phyloP scores from a whole-genome alignment of 108 stramenopile genomes.

The Stephanodiscus triporus region DNA sequence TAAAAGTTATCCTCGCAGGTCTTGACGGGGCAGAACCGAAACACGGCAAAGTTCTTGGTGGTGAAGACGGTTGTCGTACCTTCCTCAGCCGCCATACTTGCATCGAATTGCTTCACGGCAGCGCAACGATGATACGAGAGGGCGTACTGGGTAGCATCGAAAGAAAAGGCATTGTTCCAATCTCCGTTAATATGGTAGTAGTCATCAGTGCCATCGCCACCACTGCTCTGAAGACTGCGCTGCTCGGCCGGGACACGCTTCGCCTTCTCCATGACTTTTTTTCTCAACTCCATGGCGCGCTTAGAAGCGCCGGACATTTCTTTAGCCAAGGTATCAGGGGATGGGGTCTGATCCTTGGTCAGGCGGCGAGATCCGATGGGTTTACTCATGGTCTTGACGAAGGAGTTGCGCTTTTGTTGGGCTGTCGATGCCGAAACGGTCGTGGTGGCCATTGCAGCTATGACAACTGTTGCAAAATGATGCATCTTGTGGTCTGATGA shows the following conservation, averaged over 20 bases:
- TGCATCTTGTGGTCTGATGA: no score
- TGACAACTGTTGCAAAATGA: slow-evolving; percentile 1
- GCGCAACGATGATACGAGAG: slow-evolving; percentile 78
- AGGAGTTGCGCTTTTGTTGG: neutral
- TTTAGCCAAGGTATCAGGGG: neutral
- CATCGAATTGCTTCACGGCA: slow-evolving; percentile 28
- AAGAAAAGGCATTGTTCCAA: slow-evolving; percentile 24
- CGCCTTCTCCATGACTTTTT: slow-evolving; percentile 15
- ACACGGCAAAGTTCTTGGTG: slow-evolving; percentile 71
- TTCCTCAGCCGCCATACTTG: slow-evolving; percentile 37
- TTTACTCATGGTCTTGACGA: slow-evolving; percentile 2
- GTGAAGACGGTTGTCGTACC: slow-evolving; percentile 49
- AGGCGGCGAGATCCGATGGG: neutral
- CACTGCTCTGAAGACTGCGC: neutral
- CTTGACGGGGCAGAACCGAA: slow-evolving; percentile 71
- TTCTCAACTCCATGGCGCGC: neutral
- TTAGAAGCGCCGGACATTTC: slow-evolving; percentile 11
- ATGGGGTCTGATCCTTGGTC: neutral
- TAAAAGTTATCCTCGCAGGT: slow-evolving; percentile 45
- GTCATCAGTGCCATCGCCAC: slow-evolving; percentile 25
- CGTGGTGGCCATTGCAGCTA: neutral
- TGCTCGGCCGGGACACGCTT: neutral
- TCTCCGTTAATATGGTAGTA: slow-evolving; percentile 9
- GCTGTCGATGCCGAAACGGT: neutral
- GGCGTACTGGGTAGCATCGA: slow-evolving; percentile 67